Conservation (phyloP, 257 asterid species). For the Fraxinus cuspidata region DNA sequence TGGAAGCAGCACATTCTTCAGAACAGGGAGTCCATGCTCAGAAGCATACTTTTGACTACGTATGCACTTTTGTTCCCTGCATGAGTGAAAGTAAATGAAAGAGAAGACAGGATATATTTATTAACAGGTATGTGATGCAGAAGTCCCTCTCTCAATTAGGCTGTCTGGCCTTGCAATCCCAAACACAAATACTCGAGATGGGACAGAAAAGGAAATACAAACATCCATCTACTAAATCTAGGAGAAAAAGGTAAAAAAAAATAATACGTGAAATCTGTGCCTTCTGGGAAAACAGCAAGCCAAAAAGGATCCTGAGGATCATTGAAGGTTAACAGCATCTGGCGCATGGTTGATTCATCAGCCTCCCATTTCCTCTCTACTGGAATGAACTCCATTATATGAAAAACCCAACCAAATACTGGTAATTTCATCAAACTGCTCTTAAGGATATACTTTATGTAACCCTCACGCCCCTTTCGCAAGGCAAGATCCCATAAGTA, state of each 20-base stretch:
- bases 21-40: constrained; percentile 71
- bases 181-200: not conserved
- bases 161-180: not conserved
- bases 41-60: constrained; percentile 78
- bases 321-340: constrained; percentile 55
- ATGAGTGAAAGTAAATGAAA: constrained; percentile 19
- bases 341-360: constrained; percentile 56
- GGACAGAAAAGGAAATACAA: not conserved
- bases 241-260: constrained; percentile 17
- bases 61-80: constrained; percentile 85
- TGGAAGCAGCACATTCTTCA: constrained; percentile 83
- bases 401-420: constrained; percentile 87
- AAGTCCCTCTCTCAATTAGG: not conserved
- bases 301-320: constrained; percentile 73
- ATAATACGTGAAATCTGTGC: constrained; percentile 89
- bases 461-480: constrained; percentile 69
- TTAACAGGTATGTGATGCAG: not conserved
- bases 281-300: constrained; percentile 96
- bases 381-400: constrained; percentile 80
- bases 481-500: constrained; percentile 92
- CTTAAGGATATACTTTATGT: constrained; percentile 72
- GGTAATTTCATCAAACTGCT: constrained; percentile 90
- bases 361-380: constrained; percentile 89
- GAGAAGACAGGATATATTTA: constrained; percentile 2
- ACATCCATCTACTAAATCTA: not conserved